Percentiles rank a stretch among this genome's conserved stretches.
Conservation (phyloP, 805 yeast species). For the Sugiyamaella valdiviana region DNA sequence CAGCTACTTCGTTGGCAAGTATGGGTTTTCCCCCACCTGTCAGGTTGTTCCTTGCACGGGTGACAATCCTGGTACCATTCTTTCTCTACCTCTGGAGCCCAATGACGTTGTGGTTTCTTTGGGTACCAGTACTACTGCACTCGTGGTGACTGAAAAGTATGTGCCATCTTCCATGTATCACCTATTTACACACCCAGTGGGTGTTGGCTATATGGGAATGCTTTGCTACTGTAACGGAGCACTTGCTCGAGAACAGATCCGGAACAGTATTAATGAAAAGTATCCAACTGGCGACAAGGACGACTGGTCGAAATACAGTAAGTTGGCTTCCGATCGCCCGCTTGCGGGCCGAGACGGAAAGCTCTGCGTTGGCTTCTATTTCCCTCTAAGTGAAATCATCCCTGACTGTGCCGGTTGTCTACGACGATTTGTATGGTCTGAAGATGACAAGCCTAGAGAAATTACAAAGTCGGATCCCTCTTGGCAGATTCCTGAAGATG, state of each 20-base stretch:
- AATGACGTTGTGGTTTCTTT: slow-evolving; percentile 75
- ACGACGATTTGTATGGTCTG: slow-evolving; percentile 12
- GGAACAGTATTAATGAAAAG: slow-evolving; percentile 54
- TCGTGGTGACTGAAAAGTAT: slow-evolving; percentile 71
- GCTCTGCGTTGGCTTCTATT: slow-evolving; percentile 60
- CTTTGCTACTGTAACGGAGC: slow-evolving; percentile 90
- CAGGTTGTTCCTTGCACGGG: slow-evolving; percentile 76
- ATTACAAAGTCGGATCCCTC: slow-evolving; percentile 23
- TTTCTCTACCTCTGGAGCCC: slow-evolving; percentile 69
- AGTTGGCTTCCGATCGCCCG: slow-evolving; percentile 15
- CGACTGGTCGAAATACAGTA: slow-evolving; percentile 28
- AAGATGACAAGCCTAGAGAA: background rate
- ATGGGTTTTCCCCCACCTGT: slow-evolving; percentile 53
- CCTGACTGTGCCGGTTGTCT: slow-evolving; percentile 59
- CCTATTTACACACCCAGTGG: slow-evolving; percentile 79
- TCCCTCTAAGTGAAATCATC: slow-evolving; percentile 86
- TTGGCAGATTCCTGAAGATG: slow-evolving; percentile 40
- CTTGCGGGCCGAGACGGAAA: slow-evolving; percentile 27
- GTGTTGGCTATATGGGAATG: slow-evolving; percentile 86
- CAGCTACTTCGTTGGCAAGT: slow-evolving; percentile 54
- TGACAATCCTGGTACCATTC: slow-evolving; percentile 82
- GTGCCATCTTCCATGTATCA: slow-evolving; percentile 78
- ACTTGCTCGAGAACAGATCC: slow-evolving; percentile 70
- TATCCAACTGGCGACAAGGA: slow-evolving; percentile 18
- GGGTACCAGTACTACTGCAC: slow-evolving; percentile 89